Evolutionary conservation across 1,284 basidiomycete species (phyloP).

Genomic region (Meira nashicola): DNA sequence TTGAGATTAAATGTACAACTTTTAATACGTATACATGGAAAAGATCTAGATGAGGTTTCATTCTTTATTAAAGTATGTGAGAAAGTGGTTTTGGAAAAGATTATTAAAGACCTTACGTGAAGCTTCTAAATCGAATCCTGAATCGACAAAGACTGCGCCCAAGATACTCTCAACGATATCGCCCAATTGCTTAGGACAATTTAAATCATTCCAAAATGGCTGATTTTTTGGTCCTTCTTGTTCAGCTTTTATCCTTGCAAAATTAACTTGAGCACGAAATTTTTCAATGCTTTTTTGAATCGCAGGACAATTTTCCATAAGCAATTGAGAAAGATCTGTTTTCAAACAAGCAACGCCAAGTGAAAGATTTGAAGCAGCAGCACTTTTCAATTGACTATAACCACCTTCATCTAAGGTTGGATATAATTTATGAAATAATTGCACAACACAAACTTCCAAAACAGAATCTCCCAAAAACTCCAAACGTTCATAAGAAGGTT

Average conservation of each 20-base stretch:
- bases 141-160: slow-evolving; percentile 32
- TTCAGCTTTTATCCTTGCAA: neutral
- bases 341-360: slow-evolving; percentile 19
- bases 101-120: too few relatives aligned
- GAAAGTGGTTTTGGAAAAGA: too few relatives aligned
- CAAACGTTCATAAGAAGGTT: slow-evolving; percentile 35
- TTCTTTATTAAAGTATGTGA: too few relatives aligned
- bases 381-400: slow-evolving; percentile 23
- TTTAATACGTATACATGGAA: too few relatives aligned
- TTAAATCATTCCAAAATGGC: neutral
- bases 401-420: slow-evolving; percentile 21
- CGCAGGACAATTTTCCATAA: slow-evolving; percentile 13
- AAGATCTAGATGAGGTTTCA: too few relatives aligned
- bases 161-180: slow-evolving; percentile 32
- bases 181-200: slow-evolving; percentile 22
- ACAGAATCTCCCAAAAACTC: slow-evolving; percentile 42
- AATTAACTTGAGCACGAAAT: slow-evolving; percentile 1
- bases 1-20: too few relatives aligned
- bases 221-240: slow-evolving; percentile 18
- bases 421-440: slow-evolving; percentile 8
- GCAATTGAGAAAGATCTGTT: slow-evolving; percentile 16
- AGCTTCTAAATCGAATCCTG: slow-evolving; percentile 19
- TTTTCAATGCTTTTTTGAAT: slow-evolving; percentile 4
- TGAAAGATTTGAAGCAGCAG: slow-evolving; percentile 21
- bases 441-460: slow-evolving; percentile 29